These are phyloP conservation scores for Primulina huaijiensis DNA, from an alignment of 257 asterid genomes.

Conservation along the genomic window DNA sequence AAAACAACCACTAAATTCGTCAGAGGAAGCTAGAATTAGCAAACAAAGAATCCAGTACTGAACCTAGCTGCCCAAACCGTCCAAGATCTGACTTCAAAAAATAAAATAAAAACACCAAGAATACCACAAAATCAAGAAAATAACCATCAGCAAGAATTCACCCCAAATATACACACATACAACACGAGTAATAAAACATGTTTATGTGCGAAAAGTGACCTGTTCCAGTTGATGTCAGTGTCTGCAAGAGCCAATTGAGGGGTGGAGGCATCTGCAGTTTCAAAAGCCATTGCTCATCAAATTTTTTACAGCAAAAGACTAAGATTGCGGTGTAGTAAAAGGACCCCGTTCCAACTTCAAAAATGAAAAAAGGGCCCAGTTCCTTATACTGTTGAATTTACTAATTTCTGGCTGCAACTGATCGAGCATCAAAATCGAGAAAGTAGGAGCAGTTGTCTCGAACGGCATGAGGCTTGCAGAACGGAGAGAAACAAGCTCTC, in stretches of 20 bases:
- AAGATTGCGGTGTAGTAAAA: not conserved
- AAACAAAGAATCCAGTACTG: not conserved
- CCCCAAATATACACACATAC: not conserved
- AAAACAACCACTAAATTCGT: no score
- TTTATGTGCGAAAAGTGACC: conserved; percentile 30
- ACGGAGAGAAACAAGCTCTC: not conserved
- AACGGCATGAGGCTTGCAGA: not conserved
- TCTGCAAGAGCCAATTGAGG: conserved; percentile 68
- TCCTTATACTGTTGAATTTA: not conserved
- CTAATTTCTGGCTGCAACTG: not conserved
- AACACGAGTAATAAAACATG: not conserved
- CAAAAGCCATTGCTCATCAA: conserved; percentile 37
- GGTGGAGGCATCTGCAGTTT: conserved; percentile 42
- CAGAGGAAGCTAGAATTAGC: not conserved
- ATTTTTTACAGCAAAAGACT: not conserved
- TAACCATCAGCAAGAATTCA: not conserved
- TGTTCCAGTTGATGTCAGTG: conserved; percentile 88
- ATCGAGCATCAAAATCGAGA: not conserved
- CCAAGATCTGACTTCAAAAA: no score
- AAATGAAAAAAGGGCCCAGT: not conserved
- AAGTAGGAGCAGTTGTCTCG: not conserved
- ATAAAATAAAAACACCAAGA: no score
- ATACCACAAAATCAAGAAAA: not conserved
- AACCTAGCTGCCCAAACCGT: no score
- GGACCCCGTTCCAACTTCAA: not conserved